Conservation (phyloP, 1,284 basidiomycete species). For the Pseudozyma sp. region DNA sequence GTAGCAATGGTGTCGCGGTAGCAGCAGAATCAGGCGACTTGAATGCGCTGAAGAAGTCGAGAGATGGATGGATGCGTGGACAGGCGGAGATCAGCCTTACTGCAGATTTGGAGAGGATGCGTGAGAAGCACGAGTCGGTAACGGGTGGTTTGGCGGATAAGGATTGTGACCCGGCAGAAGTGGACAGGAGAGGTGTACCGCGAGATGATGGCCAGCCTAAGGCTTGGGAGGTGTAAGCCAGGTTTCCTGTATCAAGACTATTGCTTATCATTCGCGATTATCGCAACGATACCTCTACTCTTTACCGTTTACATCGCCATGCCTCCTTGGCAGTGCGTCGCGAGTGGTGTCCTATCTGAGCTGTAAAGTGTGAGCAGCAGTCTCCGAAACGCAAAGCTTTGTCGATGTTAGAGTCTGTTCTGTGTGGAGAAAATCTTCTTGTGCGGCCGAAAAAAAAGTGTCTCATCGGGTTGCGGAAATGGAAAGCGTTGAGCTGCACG, state of each 20-base stretch:
- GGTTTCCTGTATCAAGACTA: neutral
- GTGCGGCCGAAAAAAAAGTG: constrained; percentile 1
- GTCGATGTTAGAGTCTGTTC: constrained; percentile 3
- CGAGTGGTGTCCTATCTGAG: too few relatives aligned
- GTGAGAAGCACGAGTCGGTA: constrained; percentile 10
- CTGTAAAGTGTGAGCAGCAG: too few relatives aligned
- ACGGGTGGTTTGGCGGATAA: constrained; percentile 28
- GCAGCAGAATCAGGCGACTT: constrained; percentile 43
- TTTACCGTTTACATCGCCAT: neutral
- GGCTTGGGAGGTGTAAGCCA: constrained; percentile 66
- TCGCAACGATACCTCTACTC: constrained; percentile 5
- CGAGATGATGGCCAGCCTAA: constrained; percentile 66
- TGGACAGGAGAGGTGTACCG: constrained; percentile 60
- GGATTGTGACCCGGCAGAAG: constrained; percentile 41
- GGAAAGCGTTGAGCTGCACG: constrained; percentile 2
- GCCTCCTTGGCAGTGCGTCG: neutral
- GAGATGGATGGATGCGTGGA: constrained; percentile 45
- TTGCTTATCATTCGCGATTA: neutral
- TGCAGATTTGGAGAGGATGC: constrained; percentile 28
- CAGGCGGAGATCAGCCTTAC: constrained; percentile 36
- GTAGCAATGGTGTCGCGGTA: constrained; percentile 23
- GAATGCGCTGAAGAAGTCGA: constrained; percentile 31
- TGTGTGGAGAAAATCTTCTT: neutral
- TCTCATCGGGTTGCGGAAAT: constrained; percentile 29
- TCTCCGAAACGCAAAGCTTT: too few relatives aligned